Evolutionary conservation across 495 filamentous ascomycete genomes (phyloP).

Genomic region (Penicillium psychrofluorescens): DNA sequence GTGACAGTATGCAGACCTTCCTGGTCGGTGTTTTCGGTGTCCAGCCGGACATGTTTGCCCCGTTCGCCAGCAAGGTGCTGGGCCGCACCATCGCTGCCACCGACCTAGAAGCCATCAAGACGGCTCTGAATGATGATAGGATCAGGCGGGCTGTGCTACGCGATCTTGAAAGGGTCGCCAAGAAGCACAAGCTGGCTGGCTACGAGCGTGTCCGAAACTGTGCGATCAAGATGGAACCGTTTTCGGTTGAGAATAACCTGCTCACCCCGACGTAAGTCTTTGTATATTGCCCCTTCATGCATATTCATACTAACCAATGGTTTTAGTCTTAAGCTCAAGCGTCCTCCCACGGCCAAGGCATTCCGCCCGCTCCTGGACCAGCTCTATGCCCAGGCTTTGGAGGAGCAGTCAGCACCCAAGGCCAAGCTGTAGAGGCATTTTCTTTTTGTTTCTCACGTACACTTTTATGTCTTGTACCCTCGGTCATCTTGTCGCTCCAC

Average conservation of each 20-base stretch:
- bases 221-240: constrained; percentile 77
- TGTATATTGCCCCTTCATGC: neutral
- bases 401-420: constrained; percentile 47
- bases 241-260: constrained; percentile 89
- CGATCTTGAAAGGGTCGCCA: constrained; percentile 73
- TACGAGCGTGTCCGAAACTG: constrained; percentile 78
- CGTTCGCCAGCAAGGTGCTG: constrained; percentile 68
- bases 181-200: constrained; percentile 79
- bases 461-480: constrained; percentile 5
- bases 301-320: constrained; percentile 23
- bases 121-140: constrained; percentile 55
- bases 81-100: constrained; percentile 53
- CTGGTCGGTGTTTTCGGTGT: constrained; percentile 86
- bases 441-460: constrained; percentile 13
- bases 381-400: constrained; percentile 69
- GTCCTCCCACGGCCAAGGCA: constrained; percentile 73
- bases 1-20: constrained; percentile 75
- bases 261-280: constrained; percentile 88
- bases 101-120: constrained; percentile 60
- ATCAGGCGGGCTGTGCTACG: constrained; percentile 68
- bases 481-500: neutral
- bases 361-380: constrained; percentile 69
- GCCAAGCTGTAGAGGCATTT: constrained; percentile 36
- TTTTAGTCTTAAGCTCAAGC: constrained; percentile 84
- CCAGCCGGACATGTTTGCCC: constrained; percentile 71